Percentiles rank a stretch among this genome's conserved stretches.
Conservation (phyloP, 208 protist species). For the Phytomonas serpens region DNA sequence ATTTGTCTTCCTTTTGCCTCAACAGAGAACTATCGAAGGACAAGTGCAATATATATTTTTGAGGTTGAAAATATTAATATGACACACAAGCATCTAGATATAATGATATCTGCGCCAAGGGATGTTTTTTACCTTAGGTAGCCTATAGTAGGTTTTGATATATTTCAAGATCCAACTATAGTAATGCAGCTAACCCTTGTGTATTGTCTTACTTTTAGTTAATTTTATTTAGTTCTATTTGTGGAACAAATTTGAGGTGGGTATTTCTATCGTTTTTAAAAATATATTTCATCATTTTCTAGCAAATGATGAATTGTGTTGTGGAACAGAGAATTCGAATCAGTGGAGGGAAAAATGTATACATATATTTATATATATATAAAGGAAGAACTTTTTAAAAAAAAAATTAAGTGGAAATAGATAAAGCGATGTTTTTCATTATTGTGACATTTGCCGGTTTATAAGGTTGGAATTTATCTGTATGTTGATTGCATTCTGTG, state of each 20-base stretch:
- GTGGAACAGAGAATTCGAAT: neutral
- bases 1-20: neutral
- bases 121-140: neutral
- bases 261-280: neutral
- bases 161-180: neutral
- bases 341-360: neutral
- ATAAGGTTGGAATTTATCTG: neutral
- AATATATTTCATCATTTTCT: neutral
- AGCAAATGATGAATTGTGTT: neutral
- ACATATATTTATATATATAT: neutral
- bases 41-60: neutral
- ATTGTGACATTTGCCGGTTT: neutral
- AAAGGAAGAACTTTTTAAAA: neutral
- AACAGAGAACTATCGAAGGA: neutral
- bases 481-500: neutral
- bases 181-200: neutral
- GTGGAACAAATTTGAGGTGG: neutral
- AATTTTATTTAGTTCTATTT: neutral
- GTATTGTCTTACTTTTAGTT: neutral
- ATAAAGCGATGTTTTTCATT: neutral
- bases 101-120: neutral
- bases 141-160: neutral
- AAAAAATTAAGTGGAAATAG: neutral
- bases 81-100: neutral
- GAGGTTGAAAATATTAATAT: neutral